Evolutionary conservation across 768 basidiomycete species (phyloP).

Genomic region (Cubamyces lactineus): DNA sequence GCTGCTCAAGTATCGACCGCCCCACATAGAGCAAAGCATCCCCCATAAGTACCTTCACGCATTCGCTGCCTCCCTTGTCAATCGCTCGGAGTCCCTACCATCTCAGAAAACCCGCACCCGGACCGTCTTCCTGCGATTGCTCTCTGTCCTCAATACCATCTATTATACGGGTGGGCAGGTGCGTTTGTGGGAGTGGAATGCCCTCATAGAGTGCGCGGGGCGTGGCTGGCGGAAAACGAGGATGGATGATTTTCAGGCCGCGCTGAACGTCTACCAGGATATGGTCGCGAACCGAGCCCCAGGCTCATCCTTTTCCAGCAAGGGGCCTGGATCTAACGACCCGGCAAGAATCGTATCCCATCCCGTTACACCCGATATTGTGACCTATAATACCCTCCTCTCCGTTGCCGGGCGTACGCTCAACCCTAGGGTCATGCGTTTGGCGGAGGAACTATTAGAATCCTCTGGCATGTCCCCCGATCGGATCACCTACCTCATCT

Average conservation of each 20-base stretch:
- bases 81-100: constrained; percentile 13
- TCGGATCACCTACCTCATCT: constrained; percentile 61
- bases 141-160: constrained; percentile 67
- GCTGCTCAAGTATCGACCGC: constrained; percentile 13
- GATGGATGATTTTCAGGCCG: constrained; percentile 58
- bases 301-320: constrained; percentile 35
- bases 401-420: constrained; percentile 61
- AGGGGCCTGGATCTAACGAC: neutral
- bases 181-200: constrained; percentile 75
- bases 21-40: constrained; percentile 25
- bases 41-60: constrained; percentile 56
- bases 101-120: constrained; percentile 57
- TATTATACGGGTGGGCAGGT: constrained; percentile 57
- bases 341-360: neutral
- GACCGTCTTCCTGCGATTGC: constrained; percentile 60
- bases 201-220: constrained; percentile 68
- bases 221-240: constrained; percentile 64
- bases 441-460: constrained; percentile 56
- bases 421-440: constrained; percentile 46
- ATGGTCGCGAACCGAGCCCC: constrained; percentile 53
- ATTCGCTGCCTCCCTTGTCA: constrained; percentile 60
- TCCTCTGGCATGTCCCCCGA: constrained; percentile 59
- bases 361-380: constrained; percentile 57
- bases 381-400: constrained; percentile 71
- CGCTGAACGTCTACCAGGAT: constrained; percentile 64